phyloP scores from a whole-genome alignment of 2,329 filamentous ascomycete genomes.

The Cadophora sp. region DNA sequence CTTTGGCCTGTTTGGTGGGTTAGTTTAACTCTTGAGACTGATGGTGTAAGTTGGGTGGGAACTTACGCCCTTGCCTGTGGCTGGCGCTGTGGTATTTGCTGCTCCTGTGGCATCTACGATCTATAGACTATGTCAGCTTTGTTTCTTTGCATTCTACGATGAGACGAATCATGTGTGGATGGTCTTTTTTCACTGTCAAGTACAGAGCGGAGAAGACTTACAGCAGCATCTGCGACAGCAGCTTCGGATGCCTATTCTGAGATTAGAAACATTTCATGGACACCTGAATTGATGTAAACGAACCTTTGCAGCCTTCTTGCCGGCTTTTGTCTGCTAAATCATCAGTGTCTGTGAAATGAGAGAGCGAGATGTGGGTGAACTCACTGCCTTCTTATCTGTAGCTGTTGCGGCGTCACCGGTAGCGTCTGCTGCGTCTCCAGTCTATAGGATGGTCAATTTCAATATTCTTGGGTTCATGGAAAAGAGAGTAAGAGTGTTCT shows the following conservation, averaged over 20 bases:
- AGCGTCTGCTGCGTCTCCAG: background rate
- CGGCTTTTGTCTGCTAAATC: background rate
- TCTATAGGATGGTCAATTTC: background rate
- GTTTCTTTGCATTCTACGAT: background rate
- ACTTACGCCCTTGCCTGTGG: conserved; percentile 1
- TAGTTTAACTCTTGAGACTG: background rate
- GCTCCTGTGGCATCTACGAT: background rate
- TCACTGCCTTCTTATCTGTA: conserved; percentile 8
- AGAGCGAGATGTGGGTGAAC: background rate
- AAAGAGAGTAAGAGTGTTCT: no score
- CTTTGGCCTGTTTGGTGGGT: conserved; percentile 8
- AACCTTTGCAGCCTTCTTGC: conserved; percentile 3
- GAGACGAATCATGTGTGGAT: background rate
- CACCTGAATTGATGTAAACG: background rate
- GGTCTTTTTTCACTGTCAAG: no score
- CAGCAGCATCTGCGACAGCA: background rate
- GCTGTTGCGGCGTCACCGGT: background rate
- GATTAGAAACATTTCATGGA: background rate
- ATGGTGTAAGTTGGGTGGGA: background rate
- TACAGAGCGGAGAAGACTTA: background rate
- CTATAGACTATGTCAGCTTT: background rate
- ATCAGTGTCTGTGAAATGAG: background rate
- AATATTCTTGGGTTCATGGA: no score
- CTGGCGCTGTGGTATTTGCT: background rate
- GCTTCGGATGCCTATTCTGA: background rate